Conservation (phyloP, 352 stramenopile genomes). For the Pythium rhizo-oryzae region DNA sequence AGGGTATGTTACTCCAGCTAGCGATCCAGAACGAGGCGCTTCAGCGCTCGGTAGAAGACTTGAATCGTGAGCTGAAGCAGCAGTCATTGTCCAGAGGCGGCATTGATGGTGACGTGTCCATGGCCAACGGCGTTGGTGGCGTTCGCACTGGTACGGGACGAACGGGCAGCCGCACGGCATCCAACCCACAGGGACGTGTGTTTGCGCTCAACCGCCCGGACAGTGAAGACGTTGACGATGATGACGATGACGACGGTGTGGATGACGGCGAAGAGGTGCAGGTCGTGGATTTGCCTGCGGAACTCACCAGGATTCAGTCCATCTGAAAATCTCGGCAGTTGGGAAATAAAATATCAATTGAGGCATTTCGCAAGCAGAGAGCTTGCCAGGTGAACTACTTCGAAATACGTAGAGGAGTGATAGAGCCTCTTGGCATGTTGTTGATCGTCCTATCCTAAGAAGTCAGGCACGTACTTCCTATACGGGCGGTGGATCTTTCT, state of each 20-base stretch:
- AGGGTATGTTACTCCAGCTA: slow-evolving; percentile 62
- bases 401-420: not conserved
- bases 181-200: not conserved
- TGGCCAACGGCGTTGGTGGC: not conserved
- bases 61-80: slow-evolving; percentile 40
- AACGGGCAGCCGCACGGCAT: slow-evolving; percentile 1
- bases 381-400: not conserved
- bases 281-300: slow-evolving; percentile 6
- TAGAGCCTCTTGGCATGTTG: not conserved
- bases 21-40: slow-evolving; percentile 58
- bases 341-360: slow-evolving; percentile 18
- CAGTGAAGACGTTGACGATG: slow-evolving; percentile 13
- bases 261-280: slow-evolving; percentile 1
- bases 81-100: not conserved
- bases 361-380: slow-evolving; percentile 11
- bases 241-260: slow-evolving; percentile 16
- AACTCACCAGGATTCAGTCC: slow-evolving; percentile 15
- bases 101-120: not conserved
- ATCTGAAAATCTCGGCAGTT: slow-evolving; percentile 14
- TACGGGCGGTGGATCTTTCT: slow-evolving; percentile 24
- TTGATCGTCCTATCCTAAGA: slow-evolving; percentile 3
- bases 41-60: slow-evolving; percentile 47
- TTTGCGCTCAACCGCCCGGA: slow-evolving; percentile 17
- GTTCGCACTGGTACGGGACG: not conserved
- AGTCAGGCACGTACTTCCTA: not conserved